phyloP scores from a whole-genome alignment of 129 eudicot species.

The Calendula officinalis region DNA sequence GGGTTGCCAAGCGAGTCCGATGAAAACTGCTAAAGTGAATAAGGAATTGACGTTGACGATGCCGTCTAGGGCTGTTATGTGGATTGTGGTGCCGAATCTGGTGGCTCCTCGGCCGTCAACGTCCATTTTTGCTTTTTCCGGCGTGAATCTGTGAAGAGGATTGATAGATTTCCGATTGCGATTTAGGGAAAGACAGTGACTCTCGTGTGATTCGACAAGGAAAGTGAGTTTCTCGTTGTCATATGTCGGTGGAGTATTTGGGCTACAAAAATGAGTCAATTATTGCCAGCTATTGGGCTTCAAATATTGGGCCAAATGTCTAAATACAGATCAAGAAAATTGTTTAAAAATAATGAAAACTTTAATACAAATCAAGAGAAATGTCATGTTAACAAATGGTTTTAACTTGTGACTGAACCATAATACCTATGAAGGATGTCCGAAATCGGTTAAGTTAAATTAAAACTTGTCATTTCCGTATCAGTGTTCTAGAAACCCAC shows the following conservation, averaged over 20 bases:
- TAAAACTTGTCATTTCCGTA: too few species aligned
- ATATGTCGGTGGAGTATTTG: slow-evolving; percentile 11
- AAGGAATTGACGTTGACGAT: slow-evolving; percentile 74
- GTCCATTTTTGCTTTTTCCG: slow-evolving; percentile 19
- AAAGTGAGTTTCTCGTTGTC: not conserved
- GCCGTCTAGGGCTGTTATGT: slow-evolving; percentile 81
- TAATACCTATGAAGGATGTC: too few species aligned
- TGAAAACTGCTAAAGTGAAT: slow-evolving; percentile 90
- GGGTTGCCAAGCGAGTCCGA: slow-evolving; percentile 91
- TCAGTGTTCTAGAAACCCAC: too few species aligned
- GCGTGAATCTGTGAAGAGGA: too few species aligned
- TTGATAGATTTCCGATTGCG: too few species aligned
- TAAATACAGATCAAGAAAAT: too few species aligned
- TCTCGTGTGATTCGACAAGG: not conserved
- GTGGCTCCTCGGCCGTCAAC: slow-evolving; percentile 4
- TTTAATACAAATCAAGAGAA: too few species aligned
- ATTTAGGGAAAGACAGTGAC: slow-evolving; percentile 23
- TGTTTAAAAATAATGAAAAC: too few species aligned
- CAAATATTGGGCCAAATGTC: not conserved
- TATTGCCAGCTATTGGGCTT: not conserved
- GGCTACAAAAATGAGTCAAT: not conserved
- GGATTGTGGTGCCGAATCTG: slow-evolving; percentile 56
- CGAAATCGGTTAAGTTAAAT: too few species aligned
- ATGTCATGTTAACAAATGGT: too few species aligned
- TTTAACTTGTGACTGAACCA: too few species aligned